Evolutionary conservation across 371 early-diverging fungal species (phyloP).

Genomic region (Mucor circinelloides): DNA sequence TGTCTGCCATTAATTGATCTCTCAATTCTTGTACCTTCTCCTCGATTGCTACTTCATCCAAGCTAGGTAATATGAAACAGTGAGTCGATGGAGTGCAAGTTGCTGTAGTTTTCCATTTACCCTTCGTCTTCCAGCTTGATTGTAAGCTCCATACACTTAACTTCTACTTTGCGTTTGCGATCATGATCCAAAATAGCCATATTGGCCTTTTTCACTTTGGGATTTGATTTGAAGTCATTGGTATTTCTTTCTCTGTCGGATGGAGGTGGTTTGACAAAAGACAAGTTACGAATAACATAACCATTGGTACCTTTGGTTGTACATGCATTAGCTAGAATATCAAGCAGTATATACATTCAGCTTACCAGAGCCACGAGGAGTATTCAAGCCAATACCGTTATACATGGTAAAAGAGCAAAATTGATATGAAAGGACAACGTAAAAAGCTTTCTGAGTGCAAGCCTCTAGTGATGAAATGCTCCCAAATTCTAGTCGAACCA

Average conservation of each 20-base stretch:
- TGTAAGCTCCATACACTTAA: slow-evolving; percentile 79
- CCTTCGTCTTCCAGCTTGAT: slow-evolving; percentile 83
- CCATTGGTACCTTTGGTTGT: slow-evolving; percentile 76
- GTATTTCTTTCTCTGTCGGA: slow-evolving; percentile 30
- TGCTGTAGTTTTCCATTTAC: slow-evolving; percentile 30
- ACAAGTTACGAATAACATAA: slow-evolving; percentile 89
- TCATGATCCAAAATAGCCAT: slow-evolving; percentile 84
- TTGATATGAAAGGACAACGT: background rate
- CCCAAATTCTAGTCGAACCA: background rate
- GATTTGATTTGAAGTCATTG: slow-evolving; percentile 42
- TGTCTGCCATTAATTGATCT: slow-evolving; percentile 45
- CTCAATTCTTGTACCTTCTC: slow-evolving; percentile 20
- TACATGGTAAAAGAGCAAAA: slow-evolving; percentile 60
- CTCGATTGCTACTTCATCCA: slow-evolving; percentile 22
- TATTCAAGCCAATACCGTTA: slow-evolving; percentile 91
- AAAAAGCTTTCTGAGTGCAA: background rate
- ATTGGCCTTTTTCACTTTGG: slow-evolving; percentile 68
- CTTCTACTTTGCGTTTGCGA: slow-evolving; percentile 84
- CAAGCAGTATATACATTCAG: no score
- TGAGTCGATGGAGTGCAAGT: background rate
- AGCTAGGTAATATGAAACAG: background rate
- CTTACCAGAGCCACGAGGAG: slow-evolving; percentile 89
- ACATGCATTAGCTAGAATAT: no score
- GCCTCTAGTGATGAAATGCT: background rate
- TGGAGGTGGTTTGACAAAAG: slow-evolving; percentile 61